Evolutionary conservation across 192 early-diverging fungal species (phyloP).

Genomic region (Mortierella claussenii): DNA sequence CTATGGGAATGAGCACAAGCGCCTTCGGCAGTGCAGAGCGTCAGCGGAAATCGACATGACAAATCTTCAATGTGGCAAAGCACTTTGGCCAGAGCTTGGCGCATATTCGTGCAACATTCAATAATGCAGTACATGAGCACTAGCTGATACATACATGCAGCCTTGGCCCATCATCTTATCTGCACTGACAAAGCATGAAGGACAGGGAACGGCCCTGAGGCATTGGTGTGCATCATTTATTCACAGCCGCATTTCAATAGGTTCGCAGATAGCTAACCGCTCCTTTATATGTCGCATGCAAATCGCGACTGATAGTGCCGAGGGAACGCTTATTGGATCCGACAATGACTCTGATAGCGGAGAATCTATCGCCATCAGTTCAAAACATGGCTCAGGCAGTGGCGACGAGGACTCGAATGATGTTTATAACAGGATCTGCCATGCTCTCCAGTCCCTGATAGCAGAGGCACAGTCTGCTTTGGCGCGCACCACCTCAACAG

Average conservation of each 20-base stretch:
- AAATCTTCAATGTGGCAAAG: slow-evolving; percentile 16
- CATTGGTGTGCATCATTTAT: not conserved
- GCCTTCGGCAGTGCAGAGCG: not conserved
- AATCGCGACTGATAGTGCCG: no score
- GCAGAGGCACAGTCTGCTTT: slow-evolving; percentile 35
- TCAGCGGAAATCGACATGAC: slow-evolving; percentile 1
- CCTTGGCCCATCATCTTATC: no score
- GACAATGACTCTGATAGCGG: slow-evolving; percentile 33
- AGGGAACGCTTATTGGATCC: slow-evolving; percentile 39
- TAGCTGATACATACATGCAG: no score
- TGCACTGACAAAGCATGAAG: no score
- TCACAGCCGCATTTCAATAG: not conserved
- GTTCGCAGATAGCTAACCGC: not conserved
- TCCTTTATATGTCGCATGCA: no score
- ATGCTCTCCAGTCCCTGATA: slow-evolving; percentile 38
- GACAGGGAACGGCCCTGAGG: no score
- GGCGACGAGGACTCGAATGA: slow-evolving; percentile 42
- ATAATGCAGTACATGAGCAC: no score
- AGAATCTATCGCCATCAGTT: slow-evolving; percentile 22
- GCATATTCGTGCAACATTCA: no score
- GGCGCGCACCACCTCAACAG: slow-evolving; percentile 10
- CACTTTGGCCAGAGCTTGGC: no score
- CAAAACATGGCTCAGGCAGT: slow-evolving; percentile 29
- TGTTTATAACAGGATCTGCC: slow-evolving; percentile 44
- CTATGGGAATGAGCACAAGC: no score